These are phyloP conservation scores for Tulasnella sp. DNA, from an alignment of 768 basidiomycete genomes.

Conservation along the genomic window DNA sequence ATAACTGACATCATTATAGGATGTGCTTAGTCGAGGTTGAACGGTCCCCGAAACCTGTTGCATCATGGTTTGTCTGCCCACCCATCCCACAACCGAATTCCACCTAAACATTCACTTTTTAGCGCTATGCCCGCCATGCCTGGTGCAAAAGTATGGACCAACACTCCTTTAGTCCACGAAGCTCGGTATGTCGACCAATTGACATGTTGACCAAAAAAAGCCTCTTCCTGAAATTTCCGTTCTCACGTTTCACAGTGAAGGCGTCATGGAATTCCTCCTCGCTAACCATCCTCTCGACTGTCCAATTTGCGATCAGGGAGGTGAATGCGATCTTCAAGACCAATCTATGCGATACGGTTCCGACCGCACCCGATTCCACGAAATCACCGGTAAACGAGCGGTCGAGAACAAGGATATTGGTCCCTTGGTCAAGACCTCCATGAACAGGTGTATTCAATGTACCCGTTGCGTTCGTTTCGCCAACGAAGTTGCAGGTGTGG, in stretches of 20 bases:
- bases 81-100: conserved; percentile 4
- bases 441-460: conserved; percentile 99
- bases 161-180: conserved; percentile 81
- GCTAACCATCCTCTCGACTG: conserved; percentile 98
- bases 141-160: conserved; percentile 83
- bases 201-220: not conserved
- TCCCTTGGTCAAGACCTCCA: conserved; percentile 93
- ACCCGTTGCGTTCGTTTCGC: conserved; percentile 98
- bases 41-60: conserved; percentile 85
- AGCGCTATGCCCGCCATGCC: conserved; percentile 98
- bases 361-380: conserved; percentile 95
- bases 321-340: conserved; percentile 97
- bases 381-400: conserved; percentile 94
- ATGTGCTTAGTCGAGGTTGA: conserved; percentile 99
- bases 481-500: conserved; percentile 97
- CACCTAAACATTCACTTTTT: conserved; percentile 10
- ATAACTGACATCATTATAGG: conserved; percentile 30
- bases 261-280: conserved; percentile 97
- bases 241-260: conserved; percentile 45
- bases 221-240: not conserved
- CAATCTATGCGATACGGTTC: conserved; percentile 99
- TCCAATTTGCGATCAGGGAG: conserved; percentile 97
- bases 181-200: conserved; percentile 40
- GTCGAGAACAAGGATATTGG: conserved; percentile 98
- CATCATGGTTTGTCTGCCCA: conserved; percentile 58